Conservation (phyloP, 257 asterid genomes). For the Lycium barbarum region DNA sequence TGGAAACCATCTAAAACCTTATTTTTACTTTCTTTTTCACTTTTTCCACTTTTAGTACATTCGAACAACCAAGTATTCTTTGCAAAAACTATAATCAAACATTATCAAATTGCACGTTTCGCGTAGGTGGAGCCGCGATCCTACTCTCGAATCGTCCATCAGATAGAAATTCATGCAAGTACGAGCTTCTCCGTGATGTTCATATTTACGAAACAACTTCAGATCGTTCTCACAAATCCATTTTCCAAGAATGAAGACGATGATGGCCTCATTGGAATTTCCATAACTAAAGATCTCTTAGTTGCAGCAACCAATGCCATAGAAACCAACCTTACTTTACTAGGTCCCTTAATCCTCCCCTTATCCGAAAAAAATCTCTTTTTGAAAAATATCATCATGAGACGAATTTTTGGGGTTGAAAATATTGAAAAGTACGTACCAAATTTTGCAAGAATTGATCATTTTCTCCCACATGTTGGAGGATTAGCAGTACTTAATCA, state of each 20-base stretch:
- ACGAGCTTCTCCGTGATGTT: slow-evolving; percentile 47
- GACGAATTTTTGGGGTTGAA: slow-evolving; percentile 33
- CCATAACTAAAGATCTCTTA: slow-evolving; percentile 49
- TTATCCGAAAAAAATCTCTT: slow-evolving; percentile 46
- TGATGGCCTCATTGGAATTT: slow-evolving; percentile 43
- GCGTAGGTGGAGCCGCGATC: slow-evolving; percentile 47
- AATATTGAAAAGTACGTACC: slow-evolving; percentile 47
- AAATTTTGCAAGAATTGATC: slow-evolving; percentile 50
- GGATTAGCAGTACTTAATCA: slow-evolving; percentile 55
- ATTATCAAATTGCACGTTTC: slow-evolving; percentile 53
- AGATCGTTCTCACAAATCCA: slow-evolving; percentile 42
- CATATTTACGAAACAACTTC: slow-evolving; percentile 34
- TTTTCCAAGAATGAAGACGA: slow-evolving; percentile 47
- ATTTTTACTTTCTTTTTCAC: no score
- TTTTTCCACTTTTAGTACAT: no score
- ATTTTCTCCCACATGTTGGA: slow-evolving; percentile 57
- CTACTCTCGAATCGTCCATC: slow-evolving; percentile 40
- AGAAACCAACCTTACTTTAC: slow-evolving; percentile 46
- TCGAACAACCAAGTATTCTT: no score
- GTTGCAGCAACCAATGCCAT: slow-evolving; percentile 47
- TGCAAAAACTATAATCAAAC: no score
- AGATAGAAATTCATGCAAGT: slow-evolving; percentile 41
- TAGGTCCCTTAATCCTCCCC: slow-evolving; percentile 56
- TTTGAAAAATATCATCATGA: slow-evolving; percentile 30
- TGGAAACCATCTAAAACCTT: no score